A percentile compares a stretch with the other conserved stretches of the same genome.
Evolutionary conservation across 306 rosid genomes (phyloP).

Genomic region (Lathyrus sativus): DNA sequence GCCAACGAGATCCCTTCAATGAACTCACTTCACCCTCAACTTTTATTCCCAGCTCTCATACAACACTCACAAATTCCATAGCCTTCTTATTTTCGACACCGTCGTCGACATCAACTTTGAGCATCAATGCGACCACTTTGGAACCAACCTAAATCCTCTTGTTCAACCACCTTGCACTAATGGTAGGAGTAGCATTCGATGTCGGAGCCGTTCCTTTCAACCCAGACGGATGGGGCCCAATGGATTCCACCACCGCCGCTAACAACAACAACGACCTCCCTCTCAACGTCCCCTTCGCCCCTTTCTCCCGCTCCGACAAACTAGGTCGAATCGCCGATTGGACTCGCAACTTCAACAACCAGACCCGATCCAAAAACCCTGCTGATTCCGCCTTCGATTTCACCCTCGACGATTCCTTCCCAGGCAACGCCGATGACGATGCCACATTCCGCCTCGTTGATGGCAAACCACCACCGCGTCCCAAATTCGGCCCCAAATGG

Average conservation of each 20-base stretch:
- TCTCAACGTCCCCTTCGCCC: slow-evolving; percentile 72
- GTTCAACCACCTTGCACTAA: slow-evolving; percentile 11
- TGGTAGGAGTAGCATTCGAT: slow-evolving; percentile 57
- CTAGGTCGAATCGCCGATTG: slow-evolving; percentile 90
- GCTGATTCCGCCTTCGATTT: slow-evolving; percentile 84
- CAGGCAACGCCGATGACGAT: slow-evolving; percentile 58
- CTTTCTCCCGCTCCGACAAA: slow-evolving; percentile 89
- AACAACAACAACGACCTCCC: slow-evolving; percentile 32
- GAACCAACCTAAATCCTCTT: too few relatives aligned
- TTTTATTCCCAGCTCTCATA: too few relatives aligned
- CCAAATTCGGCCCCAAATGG: slow-evolving; percentile 87
- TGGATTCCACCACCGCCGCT: slow-evolving; percentile 40
- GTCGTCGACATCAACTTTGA: too few relatives aligned
- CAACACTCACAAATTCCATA: too few relatives aligned
- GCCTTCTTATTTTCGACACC: too few relatives aligned
- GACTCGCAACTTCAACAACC: slow-evolving; percentile 82
- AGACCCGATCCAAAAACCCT: slow-evolving; percentile 61
- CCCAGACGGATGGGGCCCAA: slow-evolving; percentile 93
- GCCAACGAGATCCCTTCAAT: too few relatives aligned
- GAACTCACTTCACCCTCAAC: too few relatives aligned
- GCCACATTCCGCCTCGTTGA: slow-evolving; percentile 78
- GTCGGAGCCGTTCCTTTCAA: slow-evolving; percentile 78
- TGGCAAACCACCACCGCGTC: slow-evolving; percentile 86
- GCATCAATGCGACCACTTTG: too few relatives aligned
- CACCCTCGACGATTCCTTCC: slow-evolving; percentile 84